phyloP scores from a whole-genome alignment of 345 rosid species.

The Euphorbia peplus region DNA sequence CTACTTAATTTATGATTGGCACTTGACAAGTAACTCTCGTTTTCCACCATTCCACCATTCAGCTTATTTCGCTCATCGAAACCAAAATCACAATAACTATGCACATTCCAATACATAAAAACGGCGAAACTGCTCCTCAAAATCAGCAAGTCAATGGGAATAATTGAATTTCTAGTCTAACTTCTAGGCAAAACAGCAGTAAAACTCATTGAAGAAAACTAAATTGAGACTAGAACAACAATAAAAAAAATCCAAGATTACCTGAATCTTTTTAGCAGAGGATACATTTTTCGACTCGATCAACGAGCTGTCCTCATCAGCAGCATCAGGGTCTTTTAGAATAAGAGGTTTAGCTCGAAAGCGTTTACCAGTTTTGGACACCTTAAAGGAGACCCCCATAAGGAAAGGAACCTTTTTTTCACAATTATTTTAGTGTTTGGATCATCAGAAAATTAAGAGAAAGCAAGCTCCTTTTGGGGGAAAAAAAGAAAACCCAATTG shows the following conservation, averaged over 20 bases:
- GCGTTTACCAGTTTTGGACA: conserved; percentile 59
- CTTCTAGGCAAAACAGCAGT: background rate
- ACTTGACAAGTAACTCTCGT: background rate
- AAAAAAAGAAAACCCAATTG: background rate
- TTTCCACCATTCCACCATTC: too few relatives aligned
- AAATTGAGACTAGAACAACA: conserved; percentile 4
- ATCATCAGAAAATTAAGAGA: background rate
- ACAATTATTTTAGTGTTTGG: background rate
- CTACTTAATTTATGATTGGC: background rate
- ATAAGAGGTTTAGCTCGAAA: conserved; percentile 49
- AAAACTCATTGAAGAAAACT: background rate
- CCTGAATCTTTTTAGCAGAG: conserved; percentile 41
- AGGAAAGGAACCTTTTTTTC: background rate
- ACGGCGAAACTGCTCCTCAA: background rate
- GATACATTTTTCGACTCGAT: conserved; percentile 20
- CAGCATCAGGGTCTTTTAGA: conserved; percentile 32
- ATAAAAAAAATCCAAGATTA: conserved; percentile 15
- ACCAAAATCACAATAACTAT: background rate
- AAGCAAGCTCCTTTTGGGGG: background rate
- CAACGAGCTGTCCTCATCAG: conserved; percentile 36
- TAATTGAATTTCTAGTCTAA: background rate
- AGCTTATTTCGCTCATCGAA: background rate
- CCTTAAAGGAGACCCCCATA: conserved; percentile 74
- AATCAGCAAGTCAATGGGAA: background rate
- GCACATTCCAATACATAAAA: background rate